A percentile compares a stretch with the other conserved stretches of the same genome.
Evolutionary conservation across 1,284 basidiomycete species (phyloP).

Genomic region (Cystobasidium slooffiae): DNA sequence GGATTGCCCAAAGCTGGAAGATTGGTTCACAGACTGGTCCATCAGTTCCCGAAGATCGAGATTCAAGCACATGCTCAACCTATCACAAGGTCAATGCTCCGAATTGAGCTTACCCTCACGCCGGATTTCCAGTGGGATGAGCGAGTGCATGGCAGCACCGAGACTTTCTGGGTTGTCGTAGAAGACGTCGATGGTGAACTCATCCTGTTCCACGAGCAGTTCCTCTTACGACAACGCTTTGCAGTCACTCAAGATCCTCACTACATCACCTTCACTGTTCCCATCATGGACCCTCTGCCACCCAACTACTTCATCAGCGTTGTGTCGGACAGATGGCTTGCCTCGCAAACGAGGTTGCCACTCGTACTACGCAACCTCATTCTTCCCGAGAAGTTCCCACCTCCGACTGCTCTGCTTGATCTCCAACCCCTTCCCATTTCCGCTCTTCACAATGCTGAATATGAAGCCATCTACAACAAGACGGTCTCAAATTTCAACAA

Average conservation of each 20-base stretch:
- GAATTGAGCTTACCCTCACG: slow-evolving; percentile 85
- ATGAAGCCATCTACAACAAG: slow-evolving; percentile 82
- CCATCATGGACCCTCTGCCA: slow-evolving; percentile 94
- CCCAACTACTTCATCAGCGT: slow-evolving; percentile 98
- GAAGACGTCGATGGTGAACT: slow-evolving; percentile 98
- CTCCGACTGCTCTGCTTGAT: slow-evolving; percentile 88
- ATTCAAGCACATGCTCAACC: slow-evolving; percentile 92
- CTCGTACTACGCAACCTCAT: slow-evolving; percentile 98
- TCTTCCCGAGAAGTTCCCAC: slow-evolving; percentile 94
- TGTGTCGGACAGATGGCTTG: slow-evolving; percentile 93
- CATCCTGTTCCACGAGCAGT: slow-evolving; percentile 90
- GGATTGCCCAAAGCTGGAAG: slow-evolving; percentile 85
- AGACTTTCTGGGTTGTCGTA: slow-evolving; percentile 89
- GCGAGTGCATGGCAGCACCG: slow-evolving; percentile 83
- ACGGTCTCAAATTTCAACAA: slow-evolving; percentile 78
- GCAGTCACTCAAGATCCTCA: slow-evolving; percentile 79
- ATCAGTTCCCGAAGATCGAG: slow-evolving; percentile 83
- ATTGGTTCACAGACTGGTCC: slow-evolving; percentile 90
- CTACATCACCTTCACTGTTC: slow-evolving; percentile 89
- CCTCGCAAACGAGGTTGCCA: slow-evolving; percentile 89
- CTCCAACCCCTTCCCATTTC: slow-evolving; percentile 87
- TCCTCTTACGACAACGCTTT: slow-evolving; percentile 87
- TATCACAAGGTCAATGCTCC: slow-evolving; percentile 83
- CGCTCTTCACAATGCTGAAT: slow-evolving; percentile 89
- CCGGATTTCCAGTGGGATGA: slow-evolving; percentile 98